Evolutionary conservation across 345 rosid genomes (phyloP), one percentile per base, ranked within the genome.

Genomic region (Kernera saxatilis): DNA sequence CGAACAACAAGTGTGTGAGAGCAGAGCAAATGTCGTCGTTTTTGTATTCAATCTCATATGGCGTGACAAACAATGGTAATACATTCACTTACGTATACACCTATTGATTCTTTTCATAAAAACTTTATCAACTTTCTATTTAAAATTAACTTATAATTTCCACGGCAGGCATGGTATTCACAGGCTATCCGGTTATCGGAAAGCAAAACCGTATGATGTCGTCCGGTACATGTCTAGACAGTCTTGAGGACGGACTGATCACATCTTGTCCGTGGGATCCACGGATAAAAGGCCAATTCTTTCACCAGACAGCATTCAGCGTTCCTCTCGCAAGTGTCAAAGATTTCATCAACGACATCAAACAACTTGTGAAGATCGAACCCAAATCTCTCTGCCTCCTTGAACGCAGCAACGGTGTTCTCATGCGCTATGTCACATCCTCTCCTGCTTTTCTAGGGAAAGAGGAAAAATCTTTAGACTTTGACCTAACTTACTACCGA

Each of bases 221-320:
- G 5, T 89, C 92, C 0, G 96, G 96, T 22, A 66, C 86, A 0
- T 89, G 98, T 67, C 86, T 92, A 1, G 94, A 92, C 29, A 83
- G 96, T 27, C 63, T 0, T 0, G 62, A 59, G 2, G 81, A 92
- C 32, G 69, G 62, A 10, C 1, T 84, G 36, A 50, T 82, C 50
- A 89, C 92, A 0, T 76, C 89, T 0, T 92, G 96, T 65, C 45
- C 84, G 8, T 92, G 98, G 96, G 93, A 89, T 58, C 69, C 89
- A 8, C 77, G 91, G 62, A 58, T 89, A 26, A 86, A 80, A 9
- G 85, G 88, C 7, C 81, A 82, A 61, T 92, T 83, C 71, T 87
- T 86, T 49, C 82, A 77, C 68, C 92, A 89, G 67, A 79, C 85
- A 18, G 66, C 90, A 1, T 76, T 89, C 22, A 84, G 86, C 71